Evolutionary conservation across 495 filamentous ascomycete genomes (phyloP).

Genomic region (Sphaerosporella brunnea): DNA sequence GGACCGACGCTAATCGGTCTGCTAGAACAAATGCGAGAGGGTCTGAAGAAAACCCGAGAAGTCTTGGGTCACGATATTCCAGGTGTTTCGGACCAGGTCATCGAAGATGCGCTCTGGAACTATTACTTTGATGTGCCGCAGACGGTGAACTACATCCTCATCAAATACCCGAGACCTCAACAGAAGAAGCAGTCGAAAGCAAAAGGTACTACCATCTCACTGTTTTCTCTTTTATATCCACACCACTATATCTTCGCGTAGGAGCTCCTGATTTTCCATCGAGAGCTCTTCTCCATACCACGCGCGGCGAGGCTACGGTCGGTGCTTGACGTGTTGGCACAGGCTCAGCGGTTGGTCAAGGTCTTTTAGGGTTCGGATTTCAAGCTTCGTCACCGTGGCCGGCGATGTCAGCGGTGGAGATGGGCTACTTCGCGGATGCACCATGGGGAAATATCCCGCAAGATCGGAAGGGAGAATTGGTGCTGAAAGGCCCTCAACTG

Average conservation of each 20-base stretch:
- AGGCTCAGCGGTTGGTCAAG: conserved; percentile 20
- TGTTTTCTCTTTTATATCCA: neutral
- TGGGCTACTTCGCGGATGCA: conserved; percentile 59
- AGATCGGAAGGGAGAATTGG: conserved; percentile 45
- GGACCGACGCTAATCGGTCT: neutral
- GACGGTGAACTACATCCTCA: conserved; percentile 55
- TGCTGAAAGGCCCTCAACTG: conserved; percentile 21
- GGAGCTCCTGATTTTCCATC: too few species aligned
- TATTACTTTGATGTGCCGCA: conserved; percentile 90
- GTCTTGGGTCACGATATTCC: conserved; percentile 35
- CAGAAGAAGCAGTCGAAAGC: conserved; percentile 24
- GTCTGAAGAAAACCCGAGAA: conserved; percentile 37
- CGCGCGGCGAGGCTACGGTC: neutral
- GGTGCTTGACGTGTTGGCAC: conserved; percentile 6
- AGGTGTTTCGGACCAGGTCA: conserved; percentile 47
- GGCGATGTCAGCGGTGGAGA: conserved; percentile 17
- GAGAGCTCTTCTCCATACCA: too few species aligned
- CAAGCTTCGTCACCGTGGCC: conserved; percentile 14
- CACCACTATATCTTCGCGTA: neutral
- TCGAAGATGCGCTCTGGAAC: conserved; percentile 81
- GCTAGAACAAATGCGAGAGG: conserved; percentile 38
- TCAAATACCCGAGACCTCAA: conserved; percentile 23
- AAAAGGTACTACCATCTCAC: conserved; percentile 17
- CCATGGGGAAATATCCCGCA: conserved; percentile 69
- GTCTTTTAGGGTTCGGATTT: conserved; percentile 8